Base-by-base conservation (phyloP, 2,329 filamentous ascomycete species). In the Tolypocladium ovalisporum region DNA sequence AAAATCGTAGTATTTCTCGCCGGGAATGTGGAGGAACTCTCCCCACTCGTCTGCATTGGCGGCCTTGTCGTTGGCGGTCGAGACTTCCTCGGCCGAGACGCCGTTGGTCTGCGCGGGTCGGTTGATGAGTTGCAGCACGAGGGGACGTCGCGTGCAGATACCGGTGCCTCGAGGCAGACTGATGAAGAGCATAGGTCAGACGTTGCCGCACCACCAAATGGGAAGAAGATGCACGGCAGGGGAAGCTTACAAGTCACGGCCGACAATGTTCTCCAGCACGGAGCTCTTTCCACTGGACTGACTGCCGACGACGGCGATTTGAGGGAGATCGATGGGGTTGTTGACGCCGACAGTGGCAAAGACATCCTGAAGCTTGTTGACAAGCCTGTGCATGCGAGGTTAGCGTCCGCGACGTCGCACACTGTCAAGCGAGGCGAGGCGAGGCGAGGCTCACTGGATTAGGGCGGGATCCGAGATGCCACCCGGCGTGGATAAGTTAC, bases 211-310 rank as follows among this genome's bases (percentile, higher is more conserved):
- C 17, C 39, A 40, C 1, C 13, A 5, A 15, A n/a, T n/a, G n/a
- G 4, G 32, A 22, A 54, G 53, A 62, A 52, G 57, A 57, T 22
- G n/a, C 36, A 17, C 35, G 17, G n/a, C 15, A n/a, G 10, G n/a
- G 13, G 19, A 35, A 19, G 81, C 90, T 78, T 81, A 97, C 93
- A 99, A 99, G 77, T 99, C 94, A 79, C 94, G 85, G 59, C 94
- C 94, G 58, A 99, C 94, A 69, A 99, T 99, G 71, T 99, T 99
- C 76, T 99, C 94, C 68, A 99, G 77, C 66, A 99, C 94, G 22
- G 94, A 99, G 81, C 91, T 97, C 86, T 99, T 99, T 77, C 94
- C 94, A 74, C 93, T 97, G 24, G 94, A 99, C 79, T 99, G 94
- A 75, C 92, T 97, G 70, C 94, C 94, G 58, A 99, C 94, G 65